Percentiles rank a stretch among this genome's conserved stretches.
phyloP scores from a whole-genome alignment of 1,284 basidiomycete genomes.

The Ganoderma sinense region DNA sequence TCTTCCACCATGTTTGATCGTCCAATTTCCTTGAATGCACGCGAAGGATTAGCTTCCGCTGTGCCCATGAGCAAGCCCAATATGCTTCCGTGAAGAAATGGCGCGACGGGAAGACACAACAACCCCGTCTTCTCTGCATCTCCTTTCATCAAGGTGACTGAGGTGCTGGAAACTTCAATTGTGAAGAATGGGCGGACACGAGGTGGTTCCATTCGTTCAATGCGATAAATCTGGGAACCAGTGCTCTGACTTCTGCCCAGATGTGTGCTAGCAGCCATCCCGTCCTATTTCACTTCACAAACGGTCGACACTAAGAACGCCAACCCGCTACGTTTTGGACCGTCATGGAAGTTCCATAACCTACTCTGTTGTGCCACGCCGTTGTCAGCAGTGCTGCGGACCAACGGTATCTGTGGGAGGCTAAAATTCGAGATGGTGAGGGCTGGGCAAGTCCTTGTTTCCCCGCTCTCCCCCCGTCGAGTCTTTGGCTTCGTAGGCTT shows the following conservation, averaged over 20 bases:
- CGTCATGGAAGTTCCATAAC: neutral
- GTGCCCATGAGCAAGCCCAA: neutral
- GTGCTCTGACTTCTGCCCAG: neutral
- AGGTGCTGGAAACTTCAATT: neutral
- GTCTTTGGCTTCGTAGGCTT: neutral
- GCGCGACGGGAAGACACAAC: neutral
- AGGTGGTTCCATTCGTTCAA: neutral
- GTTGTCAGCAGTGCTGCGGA: neutral
- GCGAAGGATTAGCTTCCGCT: neutral
- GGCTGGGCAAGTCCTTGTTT: neutral
- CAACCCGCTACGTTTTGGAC: neutral
- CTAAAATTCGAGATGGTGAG: neutral
- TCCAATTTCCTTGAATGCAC: neutral
- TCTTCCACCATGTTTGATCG: neutral
- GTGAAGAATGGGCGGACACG: neutral
- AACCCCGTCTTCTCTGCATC: neutral
- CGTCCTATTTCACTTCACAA: neutral
- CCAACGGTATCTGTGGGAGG: neutral
- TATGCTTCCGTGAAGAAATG: neutral
- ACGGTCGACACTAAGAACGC: neutral
- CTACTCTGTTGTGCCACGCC: neutral
- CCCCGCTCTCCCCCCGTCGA: neutral
- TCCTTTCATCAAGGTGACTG: neutral
- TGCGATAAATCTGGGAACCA: neutral
- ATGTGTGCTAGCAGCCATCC: neutral